Evolutionary conservation across 176 grass and related monocot species (phyloP).

Genomic region (Oryza officinalis): DNA sequence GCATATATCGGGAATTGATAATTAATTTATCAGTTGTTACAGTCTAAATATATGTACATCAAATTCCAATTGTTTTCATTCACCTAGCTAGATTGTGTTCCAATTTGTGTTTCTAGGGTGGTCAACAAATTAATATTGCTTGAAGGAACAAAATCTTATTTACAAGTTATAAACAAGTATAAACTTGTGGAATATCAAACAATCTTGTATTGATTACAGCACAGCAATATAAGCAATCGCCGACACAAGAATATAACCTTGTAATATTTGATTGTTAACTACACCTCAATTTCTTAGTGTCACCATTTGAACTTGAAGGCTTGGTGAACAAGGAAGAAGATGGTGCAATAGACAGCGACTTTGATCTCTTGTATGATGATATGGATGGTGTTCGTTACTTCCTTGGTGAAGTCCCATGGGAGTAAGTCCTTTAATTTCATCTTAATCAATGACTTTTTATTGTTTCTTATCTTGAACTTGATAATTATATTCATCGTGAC

Average conservation of each 20-base stretch:
- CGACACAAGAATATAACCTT: background rate
- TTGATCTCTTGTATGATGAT: constrained; percentile 37
- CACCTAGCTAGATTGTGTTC: background rate
- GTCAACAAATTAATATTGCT: background rate
- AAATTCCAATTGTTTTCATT: background rate
- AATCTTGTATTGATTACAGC: background rate
- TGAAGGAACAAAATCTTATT: background rate
- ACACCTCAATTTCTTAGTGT: constrained; percentile 24
- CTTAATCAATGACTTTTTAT: background rate
- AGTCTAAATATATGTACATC: background rate
- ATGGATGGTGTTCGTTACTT: constrained; percentile 42
- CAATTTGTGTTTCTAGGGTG: background rate
- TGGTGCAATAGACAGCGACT: background rate
- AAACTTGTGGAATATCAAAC: background rate
- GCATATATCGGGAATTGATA: background rate
- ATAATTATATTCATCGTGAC: background rate
- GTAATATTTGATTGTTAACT: background rate
- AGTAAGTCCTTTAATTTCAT: constrained; percentile 31
- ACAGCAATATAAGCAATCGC: background rate
- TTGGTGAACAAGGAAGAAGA: constrained; percentile 27
- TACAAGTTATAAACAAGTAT: background rate
- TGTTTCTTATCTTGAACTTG: background rate
- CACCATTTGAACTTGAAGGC: constrained; percentile 33
- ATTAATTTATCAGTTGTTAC: background rate
- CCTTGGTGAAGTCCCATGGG: constrained; percentile 46